These are phyloP conservation scores for Akebia trifoliata DNA, from an alignment of 164 flowering plant species.

Conservation along the genomic window DNA sequence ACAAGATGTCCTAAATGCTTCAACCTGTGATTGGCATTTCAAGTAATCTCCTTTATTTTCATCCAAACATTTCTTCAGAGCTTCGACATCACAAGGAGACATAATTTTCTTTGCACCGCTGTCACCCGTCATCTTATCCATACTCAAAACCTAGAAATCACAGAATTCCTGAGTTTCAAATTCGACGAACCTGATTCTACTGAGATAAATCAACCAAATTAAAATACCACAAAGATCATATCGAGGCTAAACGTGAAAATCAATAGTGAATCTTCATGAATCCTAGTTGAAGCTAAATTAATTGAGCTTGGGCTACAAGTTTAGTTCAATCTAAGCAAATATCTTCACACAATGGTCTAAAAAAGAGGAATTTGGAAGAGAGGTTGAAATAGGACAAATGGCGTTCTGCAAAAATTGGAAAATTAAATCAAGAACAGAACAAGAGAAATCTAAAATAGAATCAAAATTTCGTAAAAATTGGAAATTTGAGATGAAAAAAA, in stretches of 20 bases:
- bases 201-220: no score
- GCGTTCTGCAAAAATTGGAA: neutral
- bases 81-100: constrained; percentile 40
- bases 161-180: neutral
- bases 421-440: neutral
- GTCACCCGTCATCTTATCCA: constrained; percentile 16
- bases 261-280: neutral
- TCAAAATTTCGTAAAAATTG: neutral
- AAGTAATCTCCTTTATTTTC: constrained; percentile 44
- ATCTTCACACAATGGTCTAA: neutral
- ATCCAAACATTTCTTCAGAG: constrained; percentile 54
- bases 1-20: constrained; percentile 40
- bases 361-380: neutral
- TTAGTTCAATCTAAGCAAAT: neutral
- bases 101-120: constrained; percentile 13
- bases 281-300: no score
- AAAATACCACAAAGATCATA: neutral
- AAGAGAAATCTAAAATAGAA: neutral
- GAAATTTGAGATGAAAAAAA: neutral
- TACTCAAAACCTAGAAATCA: constrained; percentile 2
- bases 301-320: no score
- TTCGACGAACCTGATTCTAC: constrained; percentile 3
- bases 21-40: constrained; percentile 47
- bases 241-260: neutral
- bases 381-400: no score